phyloP scores from a whole-genome alignment of 1,139 yeast genomes.

The Hyphopichia pseudoburtonii region DNA sequence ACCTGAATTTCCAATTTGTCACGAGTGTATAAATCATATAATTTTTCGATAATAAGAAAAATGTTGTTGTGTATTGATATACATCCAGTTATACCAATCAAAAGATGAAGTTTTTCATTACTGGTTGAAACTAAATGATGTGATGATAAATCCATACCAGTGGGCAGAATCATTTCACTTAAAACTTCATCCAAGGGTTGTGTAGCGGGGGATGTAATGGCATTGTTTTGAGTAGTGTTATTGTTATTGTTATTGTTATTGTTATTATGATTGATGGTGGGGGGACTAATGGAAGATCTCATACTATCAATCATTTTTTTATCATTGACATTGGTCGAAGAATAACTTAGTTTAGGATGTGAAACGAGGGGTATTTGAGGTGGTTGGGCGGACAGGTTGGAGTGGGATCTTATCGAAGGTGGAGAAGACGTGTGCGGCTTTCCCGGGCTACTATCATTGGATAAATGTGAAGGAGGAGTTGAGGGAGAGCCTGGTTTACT shows the following conservation, averaged over 20 bases:
- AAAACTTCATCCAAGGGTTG: neutral
- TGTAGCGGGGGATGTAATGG: conserved; percentile 2
- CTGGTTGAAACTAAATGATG: too few relatives aligned
- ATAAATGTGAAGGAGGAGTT: conserved; percentile 4
- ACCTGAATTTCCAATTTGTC: conserved; percentile 27
- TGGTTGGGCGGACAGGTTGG: neutral
- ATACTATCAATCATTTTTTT: conserved; percentile 13
- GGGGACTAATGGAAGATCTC: conserved; percentile 5
- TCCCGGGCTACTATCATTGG: too few relatives aligned
- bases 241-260: too few relatives aligned
- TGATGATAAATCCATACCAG: too few relatives aligned
- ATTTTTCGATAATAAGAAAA: conserved; percentile 26
- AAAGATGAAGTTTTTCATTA: conserved; percentile 21
- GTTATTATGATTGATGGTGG: too few relatives aligned
- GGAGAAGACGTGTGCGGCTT: too few relatives aligned
- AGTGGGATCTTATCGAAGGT: too few relatives aligned
- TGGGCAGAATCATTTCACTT: too few relatives aligned
- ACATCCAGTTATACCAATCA: conserved; percentile 32
- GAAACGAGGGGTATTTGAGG: neutral
- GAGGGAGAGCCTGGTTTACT: conserved; percentile 10
- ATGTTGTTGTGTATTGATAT: conserved; percentile 25
- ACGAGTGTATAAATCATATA: conserved; percentile 24
- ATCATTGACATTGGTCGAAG: conserved; percentile 11
- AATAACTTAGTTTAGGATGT: neutral
- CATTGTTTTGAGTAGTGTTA: too few relatives aligned